Evolutionary conservation across 169 alveolate genomes (phyloP).

Genomic region (Plasmodium cynomolgi): DNA sequence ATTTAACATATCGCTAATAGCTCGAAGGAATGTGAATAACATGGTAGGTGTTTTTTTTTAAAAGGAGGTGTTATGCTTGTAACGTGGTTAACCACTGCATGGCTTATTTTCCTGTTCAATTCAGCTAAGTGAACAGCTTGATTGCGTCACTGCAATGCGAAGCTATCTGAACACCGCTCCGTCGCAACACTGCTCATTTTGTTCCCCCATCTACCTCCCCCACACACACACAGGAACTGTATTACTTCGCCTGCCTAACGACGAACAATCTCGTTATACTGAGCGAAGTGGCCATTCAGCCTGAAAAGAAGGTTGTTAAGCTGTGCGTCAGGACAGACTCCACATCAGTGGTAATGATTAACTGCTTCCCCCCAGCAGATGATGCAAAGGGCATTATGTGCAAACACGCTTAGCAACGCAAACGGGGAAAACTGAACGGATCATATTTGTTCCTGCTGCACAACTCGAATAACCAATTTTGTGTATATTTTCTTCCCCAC

Average conservation of each 20-base stretch:
- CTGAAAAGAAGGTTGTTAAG: slow-evolving; percentile 61
- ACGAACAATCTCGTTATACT: slow-evolving; percentile 79
- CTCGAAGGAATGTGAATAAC: slow-evolving; percentile 39
- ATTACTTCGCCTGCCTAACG: slow-evolving; percentile 76
- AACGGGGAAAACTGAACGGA: background rate
- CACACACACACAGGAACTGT: slow-evolving; percentile 68
- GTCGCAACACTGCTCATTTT: background rate
- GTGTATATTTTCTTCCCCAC: background rate
- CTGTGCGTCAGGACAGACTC: slow-evolving; percentile 78
- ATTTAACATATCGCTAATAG: slow-evolving; percentile 52
- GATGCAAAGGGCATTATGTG: background rate
- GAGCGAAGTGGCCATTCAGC: slow-evolving; percentile 78
- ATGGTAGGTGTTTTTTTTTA: background rate
- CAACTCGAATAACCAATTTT: background rate
- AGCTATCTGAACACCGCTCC: background rate
- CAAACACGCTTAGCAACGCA: background rate
- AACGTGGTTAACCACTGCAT: background rate
- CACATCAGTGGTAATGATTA: slow-evolving; percentile 73
- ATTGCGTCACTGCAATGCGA: background rate
- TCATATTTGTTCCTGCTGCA: background rate
- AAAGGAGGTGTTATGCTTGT: background rate
- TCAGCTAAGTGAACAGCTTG: background rate
- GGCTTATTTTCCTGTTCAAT: background rate
- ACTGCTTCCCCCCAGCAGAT: background rate
- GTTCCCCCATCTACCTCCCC: background rate